Evolutionary conservation across 441 rosid genomes (phyloP), one percentile per base, ranked within the genome.

Genomic region (Gossypium aridum): DNA sequence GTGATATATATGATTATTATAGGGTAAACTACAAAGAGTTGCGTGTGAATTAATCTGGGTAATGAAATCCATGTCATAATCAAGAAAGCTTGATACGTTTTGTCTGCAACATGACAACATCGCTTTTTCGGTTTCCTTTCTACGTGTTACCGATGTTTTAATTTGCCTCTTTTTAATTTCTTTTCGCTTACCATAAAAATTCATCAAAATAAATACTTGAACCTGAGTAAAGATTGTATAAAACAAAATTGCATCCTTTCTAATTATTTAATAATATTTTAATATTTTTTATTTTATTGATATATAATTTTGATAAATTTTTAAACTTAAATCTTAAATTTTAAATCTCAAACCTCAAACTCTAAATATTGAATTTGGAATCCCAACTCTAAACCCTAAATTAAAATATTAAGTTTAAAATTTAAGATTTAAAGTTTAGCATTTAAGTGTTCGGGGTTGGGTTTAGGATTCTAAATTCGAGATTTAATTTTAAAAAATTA

Each of bases 11-110:
- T 28, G 34, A 28, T 54, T 4, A 23, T 53, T 3, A 4, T 31
- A 4, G 16, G 8, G 34, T n/a, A 59, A 23, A 49, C 47, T 1
- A n/a, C 34, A 59, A 23, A 4, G 64, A 23, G 64, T 59, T 59
- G 63, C 63, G 63, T 59, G 2, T 25, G 64, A 59, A 59, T 59
- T 59, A 59, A 59, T 59, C 17, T 1, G 26, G 12, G 12, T 5
- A n/a, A 51, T 25, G 49, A 76, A 71, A 37, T 62, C 49, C 31
- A 60, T 45, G 45, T 53, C 19, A 43, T 25, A 5, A 25, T 55
- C 20, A 20, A 28, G 16, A 59, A 64, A 47, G 62, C 57, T 20
- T 14, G 57, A 7, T 65, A 20, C 82, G 45, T 64, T 57, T 64
- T 64, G 39, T 64, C 37, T 57, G 9, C 23, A 16, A 8, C 6